Conservation (phyloP, 2,329 filamentous ascomycete genomes). For the Fusarium begoniae region DNA sequence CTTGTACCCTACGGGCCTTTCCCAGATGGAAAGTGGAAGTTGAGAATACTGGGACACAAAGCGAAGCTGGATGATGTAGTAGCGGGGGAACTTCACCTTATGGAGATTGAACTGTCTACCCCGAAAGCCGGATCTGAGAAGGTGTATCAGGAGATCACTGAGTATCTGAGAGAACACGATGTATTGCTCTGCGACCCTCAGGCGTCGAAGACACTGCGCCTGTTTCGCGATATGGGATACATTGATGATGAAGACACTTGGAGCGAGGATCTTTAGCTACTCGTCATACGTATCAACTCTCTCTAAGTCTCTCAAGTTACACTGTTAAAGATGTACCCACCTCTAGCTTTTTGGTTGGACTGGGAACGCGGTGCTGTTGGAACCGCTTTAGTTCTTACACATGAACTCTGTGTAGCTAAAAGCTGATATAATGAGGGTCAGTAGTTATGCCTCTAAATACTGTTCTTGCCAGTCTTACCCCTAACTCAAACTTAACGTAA, state of each 20-base stretch:
- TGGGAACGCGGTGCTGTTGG: not conserved
- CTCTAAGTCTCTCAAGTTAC: not conserved
- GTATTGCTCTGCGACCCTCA: slow-evolving; percentile 31
- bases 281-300: not conserved
- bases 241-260: not conserved
- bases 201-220: slow-evolving; percentile 27
- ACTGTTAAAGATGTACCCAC: too few species aligned
- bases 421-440: not conserved
- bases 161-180: slow-evolving; percentile 9
- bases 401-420: not conserved
- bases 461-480: not conserved
- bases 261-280: slow-evolving; percentile 7
- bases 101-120: slow-evolving; percentile 35
- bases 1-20: slow-evolving; percentile 29
- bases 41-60: slow-evolving; percentile 25
- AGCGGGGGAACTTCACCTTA: slow-evolving; percentile 27
- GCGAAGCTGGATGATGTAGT: slow-evolving; percentile 35
- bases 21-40: slow-evolving; percentile 34
- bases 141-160: slow-evolving; percentile 12
- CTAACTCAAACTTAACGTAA: not conserved
- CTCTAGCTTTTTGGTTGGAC: not conserved
- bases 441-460: not conserved
- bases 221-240: slow-evolving; percentile 28
- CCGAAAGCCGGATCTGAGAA: slow-evolving; percentile 12
- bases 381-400: not conserved